phyloP scores from a whole-genome alignment of 768 basidiomycete genomes.

The Rhodotorula toruloides region DNA sequence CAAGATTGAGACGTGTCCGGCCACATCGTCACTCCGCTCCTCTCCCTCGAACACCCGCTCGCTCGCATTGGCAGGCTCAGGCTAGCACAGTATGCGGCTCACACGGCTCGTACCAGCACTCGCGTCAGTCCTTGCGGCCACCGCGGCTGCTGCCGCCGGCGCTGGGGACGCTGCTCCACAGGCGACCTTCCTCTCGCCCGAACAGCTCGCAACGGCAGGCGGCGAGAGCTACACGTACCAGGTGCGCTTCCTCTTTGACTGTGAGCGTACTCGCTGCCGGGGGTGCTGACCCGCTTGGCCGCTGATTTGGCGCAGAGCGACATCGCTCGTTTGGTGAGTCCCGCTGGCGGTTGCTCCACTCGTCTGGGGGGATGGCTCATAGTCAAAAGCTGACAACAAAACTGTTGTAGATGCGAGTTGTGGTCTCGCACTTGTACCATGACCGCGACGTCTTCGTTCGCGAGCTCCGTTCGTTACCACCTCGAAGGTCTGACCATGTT shows the following conservation, averaged over 20 bases:
- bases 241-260: conserved; percentile 22
- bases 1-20: no score
- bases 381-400: no score
- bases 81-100: conserved; percentile 1
- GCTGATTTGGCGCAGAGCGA: conserved; percentile 54
- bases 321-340: conserved; percentile 32
- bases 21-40: neutral
- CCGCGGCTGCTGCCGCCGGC: neutral
- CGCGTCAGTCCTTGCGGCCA: neutral
- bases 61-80: neutral
- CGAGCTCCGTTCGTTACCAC: conserved; percentile 55
- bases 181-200: conserved; percentile 25
- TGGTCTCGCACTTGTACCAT: conserved; percentile 63
- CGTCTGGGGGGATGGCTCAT: no score
- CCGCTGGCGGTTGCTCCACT: rapidly evolving
- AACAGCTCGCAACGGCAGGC: conserved; percentile 11
- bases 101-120: neutral
- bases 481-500: neutral
- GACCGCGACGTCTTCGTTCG: conserved; percentile 56
- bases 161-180: conserved; percentile 4
- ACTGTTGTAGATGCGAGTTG: conserved; percentile 9
- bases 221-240: conserved; percentile 36
- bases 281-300: no score
- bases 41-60: neutral
- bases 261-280: no score